phyloP scores from a whole-genome alignment of 441 rosid genomes.

The Populus hybrid region DNA sequence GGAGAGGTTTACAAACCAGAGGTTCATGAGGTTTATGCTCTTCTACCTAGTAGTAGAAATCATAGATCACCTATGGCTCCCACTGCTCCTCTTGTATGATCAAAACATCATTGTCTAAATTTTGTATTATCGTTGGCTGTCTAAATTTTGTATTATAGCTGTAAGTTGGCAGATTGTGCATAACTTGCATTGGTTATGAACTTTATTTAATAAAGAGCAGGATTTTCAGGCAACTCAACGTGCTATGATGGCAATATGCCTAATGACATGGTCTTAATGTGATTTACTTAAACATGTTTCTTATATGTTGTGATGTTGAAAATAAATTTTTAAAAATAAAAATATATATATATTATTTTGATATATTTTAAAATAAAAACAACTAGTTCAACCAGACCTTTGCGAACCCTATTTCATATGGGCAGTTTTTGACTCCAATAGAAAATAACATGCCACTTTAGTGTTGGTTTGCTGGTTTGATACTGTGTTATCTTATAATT shows the following conservation, averaged over 20 bases:
- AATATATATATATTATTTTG: too few relatives aligned
- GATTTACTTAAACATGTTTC: not conserved
- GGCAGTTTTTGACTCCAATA: not conserved
- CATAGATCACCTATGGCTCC: constrained; percentile 37
- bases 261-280: not conserved
- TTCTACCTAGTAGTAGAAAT: constrained; percentile 63
- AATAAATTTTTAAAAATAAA: too few relatives aligned
- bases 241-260: not conserved
- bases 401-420: not conserved
- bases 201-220: constrained; percentile 33
- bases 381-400: not conserved
- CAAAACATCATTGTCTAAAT: not conserved
- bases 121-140: constrained; percentile 4
- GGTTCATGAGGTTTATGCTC: constrained; percentile 77
- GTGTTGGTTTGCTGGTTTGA: too few relatives aligned
- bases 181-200: constrained; percentile 25
- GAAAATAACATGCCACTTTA: not conserved
- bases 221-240: not conserved
- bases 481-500: too few relatives aligned
- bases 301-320: too few relatives aligned
- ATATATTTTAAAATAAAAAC: too few relatives aligned
- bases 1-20: constrained; percentile 84
- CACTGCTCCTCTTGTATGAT: constrained; percentile 31
- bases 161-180: constrained; percentile 28
- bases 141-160: constrained; percentile 25